Evolutionary conservation across 371 early-diverging fungal genomes (phyloP), one percentile per base, ranked within the genome.

Genomic region (Smittium culicis): DNA sequence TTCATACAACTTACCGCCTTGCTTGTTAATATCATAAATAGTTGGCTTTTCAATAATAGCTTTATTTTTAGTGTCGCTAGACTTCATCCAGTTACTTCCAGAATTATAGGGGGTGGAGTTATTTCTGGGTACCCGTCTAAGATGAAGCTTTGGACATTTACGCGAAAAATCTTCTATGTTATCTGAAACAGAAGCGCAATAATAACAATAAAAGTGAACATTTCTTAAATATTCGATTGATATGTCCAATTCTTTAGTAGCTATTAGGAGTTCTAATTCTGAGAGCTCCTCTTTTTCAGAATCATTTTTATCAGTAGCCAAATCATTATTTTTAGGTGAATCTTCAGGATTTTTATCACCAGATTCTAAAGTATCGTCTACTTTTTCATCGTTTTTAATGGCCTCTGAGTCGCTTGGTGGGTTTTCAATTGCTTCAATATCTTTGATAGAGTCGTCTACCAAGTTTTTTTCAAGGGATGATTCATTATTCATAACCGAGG

Each of bases 201-300:
- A 96, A 79, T 93, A 95, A 80, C 94, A 94, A 69, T 88, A 95
- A 74, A 86, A 82, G 77, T 94, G 93, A 5, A 94, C 93, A n/a
- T 84, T 82, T 63, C 93, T 85, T 35, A 94, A 79, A 69, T 95
- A 96, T 67, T 83, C 83, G 57, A 94, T 82, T 65, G 83, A 77
- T 69, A 94, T 71, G 74, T 96, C 97, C 66, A 96, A 77, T 30
- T 79, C 76, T 29, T 84, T 80, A 70, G 88, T 88, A 31, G 73
- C 69, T 16, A 69, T 72, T 0, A 31, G 70, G 35, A 77, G 59
- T 31, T 68, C 35, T 32, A 72, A 67, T 62, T 69, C 67, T 27
- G 29, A 31, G 2, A 33, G 58, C 35, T 54, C 33, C 57, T 35
- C 56, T 11, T 73, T 69, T 11, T 59, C 34, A 33, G 32, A 45